A percentile compares a stretch with the other conserved stretches of the same genome.
phyloP scores from a whole-genome alignment of 495 filamentous ascomycete species.

The Penicillium bovifimosum region DNA sequence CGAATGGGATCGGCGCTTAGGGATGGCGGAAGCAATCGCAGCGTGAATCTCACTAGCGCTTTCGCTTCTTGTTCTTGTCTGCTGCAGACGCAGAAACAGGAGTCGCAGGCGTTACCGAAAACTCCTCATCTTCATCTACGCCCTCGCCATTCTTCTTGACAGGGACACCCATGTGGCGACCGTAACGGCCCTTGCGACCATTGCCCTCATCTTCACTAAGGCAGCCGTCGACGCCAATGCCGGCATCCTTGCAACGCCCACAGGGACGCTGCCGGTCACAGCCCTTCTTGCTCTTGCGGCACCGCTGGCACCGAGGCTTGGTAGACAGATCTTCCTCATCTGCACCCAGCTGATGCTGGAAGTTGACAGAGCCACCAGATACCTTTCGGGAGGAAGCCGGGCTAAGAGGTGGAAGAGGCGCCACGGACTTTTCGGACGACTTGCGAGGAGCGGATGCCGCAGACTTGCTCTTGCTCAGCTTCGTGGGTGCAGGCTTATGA shows the following conservation, averaged over 20 bases:
- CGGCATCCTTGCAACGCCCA: conserved; percentile 90
- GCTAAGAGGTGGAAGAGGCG: conserved; percentile 39
- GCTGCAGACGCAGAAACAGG: conserved; percentile 24
- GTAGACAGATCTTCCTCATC: conserved; percentile 88
- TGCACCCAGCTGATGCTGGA: conserved; percentile 64
- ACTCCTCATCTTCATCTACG: conserved; percentile 20
- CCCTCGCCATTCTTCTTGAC: conserved; percentile 61
- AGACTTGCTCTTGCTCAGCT: conserved; percentile 38
- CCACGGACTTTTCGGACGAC: conserved; percentile 46
- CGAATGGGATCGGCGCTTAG: neutral
- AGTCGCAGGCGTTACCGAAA: conserved; percentile 30
- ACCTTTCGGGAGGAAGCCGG: conserved; percentile 70
- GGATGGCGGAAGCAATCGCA: neutral
- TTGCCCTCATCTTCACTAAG: conserved; percentile 96
- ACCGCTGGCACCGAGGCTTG: conserved; percentile 95
- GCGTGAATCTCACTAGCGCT: conserved; percentile 44
- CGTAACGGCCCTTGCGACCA: conserved; percentile 92
- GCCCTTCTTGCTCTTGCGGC: conserved; percentile 98
- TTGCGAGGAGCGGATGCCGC: conserved; percentile 43
- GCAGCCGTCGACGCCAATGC: conserved; percentile 84
- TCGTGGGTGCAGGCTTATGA: conserved; percentile 35
- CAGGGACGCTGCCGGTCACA: conserved; percentile 95
- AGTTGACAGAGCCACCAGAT: conserved; percentile 59
- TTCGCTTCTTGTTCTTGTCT: conserved; percentile 69
- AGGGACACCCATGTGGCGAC: conserved; percentile 92